Base-by-base conservation (phyloP, 2,329 filamentous ascomycete species). In the Penicillium sp. region DNA sequence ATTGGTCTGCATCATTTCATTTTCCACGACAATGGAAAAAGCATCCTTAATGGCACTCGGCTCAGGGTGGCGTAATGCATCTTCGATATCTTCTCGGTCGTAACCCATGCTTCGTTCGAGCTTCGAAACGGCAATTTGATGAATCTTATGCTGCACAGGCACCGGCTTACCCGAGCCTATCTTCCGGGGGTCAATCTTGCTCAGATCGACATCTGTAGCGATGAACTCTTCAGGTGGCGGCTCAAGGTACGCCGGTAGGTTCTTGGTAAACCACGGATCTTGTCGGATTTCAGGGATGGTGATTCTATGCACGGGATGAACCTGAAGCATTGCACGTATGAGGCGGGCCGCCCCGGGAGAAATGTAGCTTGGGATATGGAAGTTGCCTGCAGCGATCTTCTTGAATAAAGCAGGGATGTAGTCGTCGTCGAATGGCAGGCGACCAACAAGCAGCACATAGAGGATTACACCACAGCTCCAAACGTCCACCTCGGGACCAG, bases 51-150 rank as follows among this genome's bases (percentile, higher is more conserved):
- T 96, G 9, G 93, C 90, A 49, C 90, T 97, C 9, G 93, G 93
- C 67, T 98, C 93, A 45, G 93, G 84, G 48, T 89, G 90, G 62
- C 86, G 85, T 53, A 98, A 75, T 24, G 93, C 91, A 69, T 97
- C 93, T 65, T 96, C 87, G 45, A 98, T 91, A 73, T 98, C 93
- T 52, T 86, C 86, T 66, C 88, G 91, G 33, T 86, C 90, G 66
- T 98, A 98, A 51, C 93, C 93, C 90, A 98, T 97, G 1, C 90
- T 96, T 73, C 91, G 93, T 62, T 91, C 93, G 45, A 98, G 85
- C 75, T 97, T 97, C 50, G 90, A 86, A 5, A 95, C 91, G 3
- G 97, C 91, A 56, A 89, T 85, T 51, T 93, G 84, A 66, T 97
- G 90, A 27, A 98, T 80, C 70, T 90, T 89, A 71, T 95, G 88